Evolutionary conservation across 2,329 filamentous ascomycete genomes (phyloP).

Genomic region (Amylocarpus encephaloides): DNA sequence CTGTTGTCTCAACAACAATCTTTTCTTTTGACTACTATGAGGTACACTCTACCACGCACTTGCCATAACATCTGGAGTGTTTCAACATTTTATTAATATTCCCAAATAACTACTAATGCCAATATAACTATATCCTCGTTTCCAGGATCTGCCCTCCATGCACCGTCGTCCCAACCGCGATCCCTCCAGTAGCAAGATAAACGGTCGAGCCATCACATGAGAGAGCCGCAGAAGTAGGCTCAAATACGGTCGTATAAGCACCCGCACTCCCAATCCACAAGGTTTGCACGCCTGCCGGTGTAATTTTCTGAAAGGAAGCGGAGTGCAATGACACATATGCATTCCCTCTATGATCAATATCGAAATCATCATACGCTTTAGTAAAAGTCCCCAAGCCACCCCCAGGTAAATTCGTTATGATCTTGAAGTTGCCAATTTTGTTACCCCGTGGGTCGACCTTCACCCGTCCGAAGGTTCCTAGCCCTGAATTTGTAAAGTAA

Average conservation of each 20-base stretch:
- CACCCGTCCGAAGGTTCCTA: background rate
- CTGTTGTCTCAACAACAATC: too few species aligned
- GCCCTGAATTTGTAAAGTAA: conserved; percentile 5
- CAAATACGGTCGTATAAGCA: background rate
- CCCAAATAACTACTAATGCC: too few species aligned
- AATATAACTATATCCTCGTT: background rate
- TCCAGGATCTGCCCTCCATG: background rate
- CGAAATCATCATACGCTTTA: conserved; percentile 3
- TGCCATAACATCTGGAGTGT: too few species aligned
- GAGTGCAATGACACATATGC: conserved; percentile 1
- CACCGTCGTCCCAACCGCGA: background rate
- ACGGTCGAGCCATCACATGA: background rate
- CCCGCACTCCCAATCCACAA: background rate
- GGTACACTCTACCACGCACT: too few species aligned
- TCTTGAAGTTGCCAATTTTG: background rate
- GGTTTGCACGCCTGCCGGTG: conserved; percentile 2
- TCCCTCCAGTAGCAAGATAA: background rate
- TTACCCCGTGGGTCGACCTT: background rate
- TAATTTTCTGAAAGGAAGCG: background rate
- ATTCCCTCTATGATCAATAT: background rate
- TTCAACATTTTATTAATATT: too few species aligned
- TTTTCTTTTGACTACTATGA: too few species aligned
- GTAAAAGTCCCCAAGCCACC: background rate
- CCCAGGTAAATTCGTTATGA: background rate
- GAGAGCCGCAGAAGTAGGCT: conserved; percentile 1